Base-by-base conservation (phyloP, 2,329 filamentous ascomycete species). In the Alternaria sp. region DNA sequence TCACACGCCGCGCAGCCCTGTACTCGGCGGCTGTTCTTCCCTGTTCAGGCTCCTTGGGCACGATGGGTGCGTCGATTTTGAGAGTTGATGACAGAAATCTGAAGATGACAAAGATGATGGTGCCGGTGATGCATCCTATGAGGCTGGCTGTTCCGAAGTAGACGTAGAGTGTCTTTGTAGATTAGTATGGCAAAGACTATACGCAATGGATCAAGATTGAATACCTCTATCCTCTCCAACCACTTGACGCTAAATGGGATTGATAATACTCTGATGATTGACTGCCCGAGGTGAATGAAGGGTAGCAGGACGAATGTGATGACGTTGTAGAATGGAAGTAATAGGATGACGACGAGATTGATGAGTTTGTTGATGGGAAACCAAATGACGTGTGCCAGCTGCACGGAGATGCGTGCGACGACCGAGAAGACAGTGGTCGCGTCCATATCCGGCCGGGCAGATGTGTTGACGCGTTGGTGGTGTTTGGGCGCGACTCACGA, bases 121-220 rank as follows among this genome's bases (percentile, higher is more conserved):
- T 77, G 55, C 91, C 92, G 26, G 89, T 82, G 11, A 87, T 54
- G 56, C 89, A 80, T n/a, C 92, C 92, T 56, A 93, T 83, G 17
- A 91, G 78, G 30, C 87, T 85, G 8, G 91, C 92, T 23, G 89
- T 85, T 52, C 88, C 89, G 50, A 93, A 83, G 72, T 85, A 90
- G 72, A 86, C 85, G 73, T 83, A 85, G 46, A 85, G 70, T 8
- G 81, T 83, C 82, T 85, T 68, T 10, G 3, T 19, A 17, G 4
- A 40, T 40, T 40, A 40, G 36, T 3, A 40, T 17, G 9, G 15
- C 3, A 40, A 11, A n/a, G 32, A 17, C 17, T 40, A 17, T 17
- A 2, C 15, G 15, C n/a, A 40, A 17, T 40, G 36, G 13, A 28
- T 51, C 12, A 45, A 30, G 3, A 44, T 11, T 32, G 58, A 76